Base-by-base conservation (phyloP, 148 eudicot genomes). In the Heliosperma pusillum region DNA sequence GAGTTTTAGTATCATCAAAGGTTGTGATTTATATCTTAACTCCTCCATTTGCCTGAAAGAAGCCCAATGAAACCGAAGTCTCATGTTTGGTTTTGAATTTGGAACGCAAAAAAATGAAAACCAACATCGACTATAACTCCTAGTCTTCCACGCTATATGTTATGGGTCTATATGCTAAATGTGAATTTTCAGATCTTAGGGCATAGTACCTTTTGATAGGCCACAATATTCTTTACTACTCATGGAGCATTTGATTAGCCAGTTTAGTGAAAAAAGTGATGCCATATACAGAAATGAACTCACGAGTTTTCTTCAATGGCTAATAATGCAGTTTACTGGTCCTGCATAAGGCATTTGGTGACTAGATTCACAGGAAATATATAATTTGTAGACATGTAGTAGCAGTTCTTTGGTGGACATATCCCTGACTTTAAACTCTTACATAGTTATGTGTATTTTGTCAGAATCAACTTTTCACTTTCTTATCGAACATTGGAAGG, bases 391-490 rank as follows among this genome's bases (percentile, higher is more conserved):
- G 20, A 59, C 13, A 0, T 66, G 6, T 59, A 1, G 59, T 55
- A 17, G 7, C 3, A 40, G 29, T 45, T 61, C 15, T 3, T 70
- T 12, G 22, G 19, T 36, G 30, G 22, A n/a, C 59, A 44, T 29
- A 50, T 56, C 20, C 24, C 50, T 79, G 52, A 56, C 21, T 74
- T 52, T 69, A 26, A 52, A 33, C 30, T 60, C 42, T 42, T 63
- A 70, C 56, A 10, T 30, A 20, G n/a, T 74, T 50, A 26, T 27
- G 47, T 17, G 58, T 47, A 24, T 72, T 85, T 79, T 61, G 72
- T 80, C 91, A 95, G 99, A 90, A 53, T 92, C 97, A 63, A 92
- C 94, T 65, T 90, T 95, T 69, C 80, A 77, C 71, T 95, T 95
- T 85, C 86, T 95, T 76, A 79, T 87, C 15, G 90, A 88, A 65